Percentiles rank a stretch among this genome's conserved stretches.
Conservation (phyloP, 805 yeast species). For the Candida quercuum region DNA sequence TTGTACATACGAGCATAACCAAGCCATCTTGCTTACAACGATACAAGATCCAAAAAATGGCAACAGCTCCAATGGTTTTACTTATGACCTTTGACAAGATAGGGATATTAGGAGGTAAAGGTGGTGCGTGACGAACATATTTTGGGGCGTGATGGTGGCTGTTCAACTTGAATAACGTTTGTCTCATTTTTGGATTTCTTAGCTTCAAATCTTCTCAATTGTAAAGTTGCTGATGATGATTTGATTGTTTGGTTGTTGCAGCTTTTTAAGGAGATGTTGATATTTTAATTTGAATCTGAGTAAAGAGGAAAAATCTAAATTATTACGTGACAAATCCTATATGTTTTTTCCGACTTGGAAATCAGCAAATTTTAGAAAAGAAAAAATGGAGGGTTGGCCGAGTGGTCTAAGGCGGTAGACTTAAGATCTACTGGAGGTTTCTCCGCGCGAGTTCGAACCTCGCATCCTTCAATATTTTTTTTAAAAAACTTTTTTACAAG, state of each 20-base stretch:
- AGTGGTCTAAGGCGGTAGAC: slow-evolving; percentile 4
- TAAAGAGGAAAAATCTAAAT: background rate
- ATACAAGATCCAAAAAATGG: slow-evolving; percentile 88
- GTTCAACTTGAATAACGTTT: slow-evolving; percentile 5
- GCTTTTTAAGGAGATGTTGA: too few species aligned
- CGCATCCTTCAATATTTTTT: slow-evolving; percentile 3
- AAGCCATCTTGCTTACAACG: slow-evolving; percentile 70
- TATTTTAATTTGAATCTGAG: too few species aligned
- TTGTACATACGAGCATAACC: slow-evolving; percentile 42
- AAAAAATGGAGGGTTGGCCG: slow-evolving; percentile 1
- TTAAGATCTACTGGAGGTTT: slow-evolving; percentile 3
- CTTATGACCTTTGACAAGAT: slow-evolving; percentile 53
- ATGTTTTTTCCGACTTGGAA: background rate
- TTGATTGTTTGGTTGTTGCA: background rate
- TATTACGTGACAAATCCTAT: background rate
- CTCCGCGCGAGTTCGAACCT: slow-evolving; percentile 4
- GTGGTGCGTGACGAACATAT: slow-evolving; percentile 47
- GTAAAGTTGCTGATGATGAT: too few species aligned
- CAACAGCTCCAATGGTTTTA: slow-evolving; percentile 71
- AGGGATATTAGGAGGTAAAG: slow-evolving; percentile 62
- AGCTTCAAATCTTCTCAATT: background rate
- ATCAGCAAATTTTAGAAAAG: background rate
- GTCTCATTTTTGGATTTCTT: slow-evolving; percentile 10
- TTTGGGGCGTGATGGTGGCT: slow-evolving; percentile 18
- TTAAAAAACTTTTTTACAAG: background rate